Evolutionary conservation across 208 protist genomes (phyloP), one percentile per base, ranked within the genome.

Genomic region (Pavlovales sp.): DNA sequence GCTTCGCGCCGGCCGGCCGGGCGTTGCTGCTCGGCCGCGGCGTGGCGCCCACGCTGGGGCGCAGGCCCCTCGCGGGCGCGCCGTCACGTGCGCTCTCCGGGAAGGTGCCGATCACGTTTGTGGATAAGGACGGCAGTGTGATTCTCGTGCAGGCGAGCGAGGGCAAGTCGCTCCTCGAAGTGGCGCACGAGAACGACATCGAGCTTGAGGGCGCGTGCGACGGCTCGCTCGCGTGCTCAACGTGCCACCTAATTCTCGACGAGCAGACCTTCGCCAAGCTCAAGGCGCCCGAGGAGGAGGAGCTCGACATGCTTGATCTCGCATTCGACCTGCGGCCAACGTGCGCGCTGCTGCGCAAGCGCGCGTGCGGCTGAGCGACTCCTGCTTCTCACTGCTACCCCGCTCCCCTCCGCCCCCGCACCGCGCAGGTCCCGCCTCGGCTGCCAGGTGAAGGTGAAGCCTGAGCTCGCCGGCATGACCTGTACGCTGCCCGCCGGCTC

Each of bases 181-280:
- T 98, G 42, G 96, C 96, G 46, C 94, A 96, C 57, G 94, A 95
- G 76, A 94, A 98, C 80, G 95, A 96, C 42, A 92, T 99, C 78
- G 96, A 97, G 41, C 95, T 98, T 77, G 97, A 98, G 89, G 96
- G 96, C 10, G 96, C 96, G 34, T 98, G 96, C 30, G 97, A 96
- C n/a, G 96, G 96, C n/a, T 96, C 95, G 22, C 96, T 97, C 57
- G 97, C 97, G 44, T 99, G 97, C 91, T 97, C 96, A 39, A 99
- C 97, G 40, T 99, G 97, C 91, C 97, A 99, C 88, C 94, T 98
- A 14, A 98, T 98, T 88, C 82, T 98, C 71, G 92, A 94, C 44
- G 89, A 96, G 85, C 93, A 96, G 71, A 92, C 90, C 37, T 97
- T 94, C 91, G 95, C 97, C 80, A 90, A 94, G 47, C 95, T 98